phyloP scores from a whole-genome alignment of 129 eudicot genomes.

The Heracleum sosnowskyi region DNA sequence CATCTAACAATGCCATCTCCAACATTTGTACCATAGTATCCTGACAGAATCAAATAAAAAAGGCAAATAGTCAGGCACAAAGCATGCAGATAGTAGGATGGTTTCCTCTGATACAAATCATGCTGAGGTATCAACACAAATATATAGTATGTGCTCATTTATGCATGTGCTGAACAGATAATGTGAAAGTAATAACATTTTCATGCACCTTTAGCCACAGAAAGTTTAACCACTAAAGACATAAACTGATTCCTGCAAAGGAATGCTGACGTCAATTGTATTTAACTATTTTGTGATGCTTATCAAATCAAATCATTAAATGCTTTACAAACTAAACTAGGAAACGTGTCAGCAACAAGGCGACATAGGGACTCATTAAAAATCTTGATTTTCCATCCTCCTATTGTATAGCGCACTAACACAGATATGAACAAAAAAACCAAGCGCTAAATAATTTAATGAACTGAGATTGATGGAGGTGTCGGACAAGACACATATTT shows the following conservation, averaged over 20 bases:
- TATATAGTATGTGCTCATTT: background rate
- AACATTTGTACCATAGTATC: conserved; percentile 48
- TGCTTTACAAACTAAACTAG: background rate
- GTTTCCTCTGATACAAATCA: background rate
- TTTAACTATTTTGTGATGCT: background rate
- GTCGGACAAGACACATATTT: too few relatives aligned
- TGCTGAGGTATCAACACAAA: conserved; percentile 8
- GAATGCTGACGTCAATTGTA: background rate
- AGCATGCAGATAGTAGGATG: background rate
- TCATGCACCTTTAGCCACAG: background rate
- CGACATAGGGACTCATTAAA: background rate
- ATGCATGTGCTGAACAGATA: background rate
- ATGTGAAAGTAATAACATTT: background rate
- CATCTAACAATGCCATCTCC: conserved; percentile 64
- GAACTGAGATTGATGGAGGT: background rate
- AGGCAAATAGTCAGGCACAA: background rate
- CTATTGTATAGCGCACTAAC: background rate
- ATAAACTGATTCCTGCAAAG: background rate
- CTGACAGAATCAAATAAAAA: conserved; percentile 14
- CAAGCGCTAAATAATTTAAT: background rate
- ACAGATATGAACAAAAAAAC: background rate
- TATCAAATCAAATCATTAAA: background rate
- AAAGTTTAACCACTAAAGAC: background rate
- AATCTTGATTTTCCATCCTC: background rate
- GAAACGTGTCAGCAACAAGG: background rate